phyloP scores from a whole-genome alignment of 192 early-diverging fungal genomes.

The Coemansia sp. region DNA sequence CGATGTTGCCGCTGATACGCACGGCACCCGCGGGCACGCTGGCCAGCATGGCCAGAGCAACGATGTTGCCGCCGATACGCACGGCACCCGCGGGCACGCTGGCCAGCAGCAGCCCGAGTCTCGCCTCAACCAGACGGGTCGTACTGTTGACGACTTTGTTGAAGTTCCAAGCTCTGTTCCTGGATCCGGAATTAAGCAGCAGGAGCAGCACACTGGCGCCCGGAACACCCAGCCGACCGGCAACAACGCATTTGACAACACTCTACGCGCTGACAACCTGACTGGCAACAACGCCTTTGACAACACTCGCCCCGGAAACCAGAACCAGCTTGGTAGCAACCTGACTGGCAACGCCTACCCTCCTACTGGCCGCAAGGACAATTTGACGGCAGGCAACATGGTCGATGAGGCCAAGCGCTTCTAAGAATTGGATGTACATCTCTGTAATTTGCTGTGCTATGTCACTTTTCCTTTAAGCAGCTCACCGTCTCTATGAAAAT shows the following conservation, averaged over 20 bases:
- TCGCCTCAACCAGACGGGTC: neutral
- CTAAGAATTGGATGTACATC: too few species aligned
- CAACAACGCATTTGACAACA: neutral
- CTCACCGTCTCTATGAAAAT: too few species aligned
- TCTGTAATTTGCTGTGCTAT: too few species aligned
- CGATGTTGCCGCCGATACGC: neutral
- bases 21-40: neutral
- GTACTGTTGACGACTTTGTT: too few species aligned
- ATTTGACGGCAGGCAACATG: neutral
- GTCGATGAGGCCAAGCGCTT: neutral
- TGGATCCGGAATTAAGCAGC: too few species aligned
- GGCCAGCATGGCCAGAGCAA: neutral
- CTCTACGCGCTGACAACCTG: neutral
- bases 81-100: neutral
- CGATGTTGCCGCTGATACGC: neutral
- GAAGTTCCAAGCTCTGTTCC: too few species aligned
- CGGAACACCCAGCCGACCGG: neutral
- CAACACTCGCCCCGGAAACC: neutral
- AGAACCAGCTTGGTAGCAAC: neutral
- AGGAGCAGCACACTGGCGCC: neutral
- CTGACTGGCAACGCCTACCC: neutral
- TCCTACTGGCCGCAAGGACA: neutral
- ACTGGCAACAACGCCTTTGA: neutral
- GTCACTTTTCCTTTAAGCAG: too few species aligned
- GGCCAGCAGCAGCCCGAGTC: neutral